These are phyloP conservation scores for Casuarina cunninghamiana DNA, from an alignment of 306 rosid genomes.

Conservation along the genomic window DNA sequence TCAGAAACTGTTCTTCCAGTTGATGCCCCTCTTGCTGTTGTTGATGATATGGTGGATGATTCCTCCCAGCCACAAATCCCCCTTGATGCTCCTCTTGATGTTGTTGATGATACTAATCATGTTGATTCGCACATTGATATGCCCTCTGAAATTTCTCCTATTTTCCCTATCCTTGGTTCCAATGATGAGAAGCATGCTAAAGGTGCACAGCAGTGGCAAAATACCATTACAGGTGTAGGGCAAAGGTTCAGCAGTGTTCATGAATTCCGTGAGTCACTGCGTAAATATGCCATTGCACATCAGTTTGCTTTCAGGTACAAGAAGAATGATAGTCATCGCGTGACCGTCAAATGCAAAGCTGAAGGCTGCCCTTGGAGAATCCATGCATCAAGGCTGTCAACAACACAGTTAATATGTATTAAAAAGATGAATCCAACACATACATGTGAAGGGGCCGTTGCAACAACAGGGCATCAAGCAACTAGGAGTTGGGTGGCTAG, in stretches of 20 bases:
- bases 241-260: slow-evolving; percentile 87
- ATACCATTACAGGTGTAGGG: slow-evolving; percentile 89
- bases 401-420: slow-evolving; percentile 91
- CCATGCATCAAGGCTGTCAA: slow-evolving; percentile 94
- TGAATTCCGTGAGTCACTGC: slow-evolving; percentile 91
- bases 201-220: slow-evolving; percentile 95
- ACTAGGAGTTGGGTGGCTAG: slow-evolving; percentile 99
- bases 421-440: slow-evolving; percentile 89
- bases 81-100: slow-evolving; percentile 49
- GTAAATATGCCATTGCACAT: slow-evolving; percentile 95
- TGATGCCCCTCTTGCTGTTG: slow-evolving; percentile 38
- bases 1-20: slow-evolving; percentile 76
- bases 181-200: slow-evolving; percentile 64
- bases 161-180: slow-evolving; percentile 39
- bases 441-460: slow-evolving; percentile 81
- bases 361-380: slow-evolving; percentile 99
- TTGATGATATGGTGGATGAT: slow-evolving; percentile 42
- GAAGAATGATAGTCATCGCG: slow-evolving; percentile 98
- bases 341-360: slow-evolving; percentile 98
- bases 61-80: slow-evolving; percentile 36
- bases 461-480: slow-evolving; percentile 97
- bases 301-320: slow-evolving; percentile 93
- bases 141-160: slow-evolving; percentile 46
- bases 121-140: slow-evolving; percentile 47
- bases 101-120: slow-evolving; percentile 52